Evolutionary conservation across 2,329 filamentous ascomycete genomes (phyloP), one percentile per base, ranked within the genome.

Genomic region (Alternaria sp.): DNA sequence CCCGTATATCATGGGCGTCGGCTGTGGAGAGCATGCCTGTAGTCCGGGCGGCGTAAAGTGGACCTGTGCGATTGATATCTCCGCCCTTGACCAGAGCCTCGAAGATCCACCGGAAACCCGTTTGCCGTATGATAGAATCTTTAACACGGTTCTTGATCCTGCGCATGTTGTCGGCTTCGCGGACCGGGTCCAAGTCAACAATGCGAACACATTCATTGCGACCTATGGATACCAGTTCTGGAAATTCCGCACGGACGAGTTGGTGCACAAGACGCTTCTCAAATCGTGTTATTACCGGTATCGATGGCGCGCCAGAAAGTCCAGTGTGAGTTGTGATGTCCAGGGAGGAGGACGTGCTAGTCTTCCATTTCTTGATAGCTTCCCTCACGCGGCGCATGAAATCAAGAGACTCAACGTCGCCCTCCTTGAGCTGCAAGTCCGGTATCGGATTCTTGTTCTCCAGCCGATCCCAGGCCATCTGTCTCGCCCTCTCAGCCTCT

Each of bases 261-360:
- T 91, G 88, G 70, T 91, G 86, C 1, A 91, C 83, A 6, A 92
- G 80, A 34, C 87, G 83, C 72, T 89, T 87, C 71, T 92, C 88
- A 67, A 86, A 90, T 0, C 83, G 69, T 16, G 64, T 74, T 14
- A 80, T 76, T 18, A 59, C 63, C 18, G 59, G 62, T 2, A 62
- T 38, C 3, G 28, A 11, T 3, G 74, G 68, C 34, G 62, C 59
- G 3, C 63, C 57, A 25, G 63, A 41, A 6, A 70, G 57, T 4
- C 75, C 76, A 11, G 74, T 76, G 20, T 70, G 66, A 2, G 72
- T 72, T 4, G 73, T 74, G 50, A 79, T 72, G 11, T 75, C 67
- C 8, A 79, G 61, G 7, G 30, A 63, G 3, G 57, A 36, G 3
- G 57, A 56, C 9, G 50, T 56, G 12, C 40, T 60, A 20, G 62